These are phyloP conservation scores for Pythium rishiriense DNA, from an alignment of 352 stramenopile species.

Conservation along the genomic window DNA sequence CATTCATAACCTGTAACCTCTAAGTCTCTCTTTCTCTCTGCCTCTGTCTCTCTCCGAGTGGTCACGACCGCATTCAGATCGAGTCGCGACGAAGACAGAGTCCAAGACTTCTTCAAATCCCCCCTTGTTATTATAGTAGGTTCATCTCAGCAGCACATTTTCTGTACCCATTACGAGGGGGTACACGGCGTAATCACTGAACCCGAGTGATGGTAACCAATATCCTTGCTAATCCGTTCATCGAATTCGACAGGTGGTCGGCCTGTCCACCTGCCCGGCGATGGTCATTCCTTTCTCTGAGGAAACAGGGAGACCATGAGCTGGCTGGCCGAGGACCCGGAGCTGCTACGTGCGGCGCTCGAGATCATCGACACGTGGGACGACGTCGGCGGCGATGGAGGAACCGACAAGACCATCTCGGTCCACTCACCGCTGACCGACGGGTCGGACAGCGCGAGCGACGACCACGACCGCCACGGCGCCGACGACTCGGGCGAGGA, in stretches of 20 bases:
- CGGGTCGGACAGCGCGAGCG: neutral
- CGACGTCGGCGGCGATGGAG: neutral
- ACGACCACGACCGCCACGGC: constrained; percentile 8
- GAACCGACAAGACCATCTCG: neutral
- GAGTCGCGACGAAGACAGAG: no score
- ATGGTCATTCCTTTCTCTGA: no score
- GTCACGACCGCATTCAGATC: no score
- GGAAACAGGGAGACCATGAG: constrained; percentile 4
- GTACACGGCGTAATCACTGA: neutral
- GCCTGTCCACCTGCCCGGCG: neutral
- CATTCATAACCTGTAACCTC: no score
- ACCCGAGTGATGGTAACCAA: neutral
- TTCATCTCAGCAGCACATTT: neutral
- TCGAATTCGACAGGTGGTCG: neutral
- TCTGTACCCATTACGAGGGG: neutral
- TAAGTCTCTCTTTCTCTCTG: no score
- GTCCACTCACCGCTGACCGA: neutral
- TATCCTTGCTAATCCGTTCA: neutral
- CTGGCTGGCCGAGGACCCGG: constrained; percentile 20
- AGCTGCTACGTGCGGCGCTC: constrained; percentile 22
- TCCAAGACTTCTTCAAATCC: no score
- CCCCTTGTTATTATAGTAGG: neutral
- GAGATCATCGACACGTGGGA: constrained; percentile 24
- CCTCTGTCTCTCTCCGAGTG: no score
- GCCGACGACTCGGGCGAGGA: constrained; percentile 2